phyloP scores from a whole-genome alignment of 2,329 filamentous ascomycete genomes.

The Hypomyces rosellus region DNA sequence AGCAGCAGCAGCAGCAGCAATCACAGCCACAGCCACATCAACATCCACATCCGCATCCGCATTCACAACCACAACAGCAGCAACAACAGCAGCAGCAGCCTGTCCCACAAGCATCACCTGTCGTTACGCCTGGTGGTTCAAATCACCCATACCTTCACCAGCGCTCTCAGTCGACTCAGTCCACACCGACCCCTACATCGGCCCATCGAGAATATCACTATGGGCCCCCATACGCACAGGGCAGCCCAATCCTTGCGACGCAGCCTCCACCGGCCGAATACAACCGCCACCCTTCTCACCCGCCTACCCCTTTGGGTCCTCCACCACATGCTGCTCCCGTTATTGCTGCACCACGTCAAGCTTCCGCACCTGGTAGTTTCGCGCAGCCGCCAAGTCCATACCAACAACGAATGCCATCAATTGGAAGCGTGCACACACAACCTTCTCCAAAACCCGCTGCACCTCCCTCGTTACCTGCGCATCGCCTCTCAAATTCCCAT shows the following conservation, averaged over 20 bases:
- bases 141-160: slow-evolving; percentile 36
- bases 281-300: slow-evolving; percentile 47
- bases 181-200: slow-evolving; percentile 55
- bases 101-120: slow-evolving; percentile 44
- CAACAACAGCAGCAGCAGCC: slow-evolving; percentile 25
- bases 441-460: slow-evolving; percentile 27
- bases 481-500: slow-evolving; percentile 30
- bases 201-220: slow-evolving; percentile 53
- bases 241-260: slow-evolving; percentile 44
- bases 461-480: slow-evolving; percentile 27
- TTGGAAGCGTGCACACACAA: slow-evolving; percentile 23
- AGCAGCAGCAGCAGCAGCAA: slow-evolving; percentile 7
- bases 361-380: slow-evolving; percentile 34
- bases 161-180: slow-evolving; percentile 53
- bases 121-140: slow-evolving; percentile 36
- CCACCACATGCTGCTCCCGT: slow-evolving; percentile 41
- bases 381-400: slow-evolving; percentile 54
- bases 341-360: slow-evolving; percentile 35
- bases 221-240: slow-evolving; percentile 43
- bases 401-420: slow-evolving; percentile 40
- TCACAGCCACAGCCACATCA: not conserved
- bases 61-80: slow-evolving; percentile 9
- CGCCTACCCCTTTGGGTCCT: slow-evolving; percentile 47
- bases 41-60: not conserved
- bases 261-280: slow-evolving; percentile 38